A percentile compares a stretch with the other conserved stretches of the same genome.
These are phyloP conservation scores for Artomyces pyxidatus DNA, from an alignment of 768 basidiomycete genomes.

Conservation along the genomic window DNA sequence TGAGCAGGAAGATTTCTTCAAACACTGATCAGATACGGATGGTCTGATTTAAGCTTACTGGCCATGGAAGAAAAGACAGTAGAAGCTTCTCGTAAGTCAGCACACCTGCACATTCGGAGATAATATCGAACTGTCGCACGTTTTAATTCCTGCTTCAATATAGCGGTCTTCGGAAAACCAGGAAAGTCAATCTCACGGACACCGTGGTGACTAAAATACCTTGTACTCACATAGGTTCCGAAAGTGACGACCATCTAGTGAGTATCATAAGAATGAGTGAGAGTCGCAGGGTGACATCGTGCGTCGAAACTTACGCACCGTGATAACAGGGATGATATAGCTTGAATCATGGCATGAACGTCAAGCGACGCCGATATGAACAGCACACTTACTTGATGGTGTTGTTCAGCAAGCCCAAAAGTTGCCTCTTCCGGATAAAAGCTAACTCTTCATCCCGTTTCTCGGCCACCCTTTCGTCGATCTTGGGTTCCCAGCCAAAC, in stretches of 20 bases:
- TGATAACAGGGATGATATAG: conserved; percentile 31
- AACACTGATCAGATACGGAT: no score
- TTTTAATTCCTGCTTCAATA: background rate
- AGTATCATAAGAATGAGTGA: no score
- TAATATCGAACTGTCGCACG: no score
- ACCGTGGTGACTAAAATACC: no score
- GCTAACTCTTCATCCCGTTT: conserved; percentile 34
- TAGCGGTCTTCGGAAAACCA: conserved; percentile 24
- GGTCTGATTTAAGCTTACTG: no score
- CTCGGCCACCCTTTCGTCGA: conserved; percentile 21
- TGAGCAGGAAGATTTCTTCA: conserved; percentile 5
- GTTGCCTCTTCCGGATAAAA: conserved; percentile 26
- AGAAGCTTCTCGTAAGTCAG: conserved; percentile 12
- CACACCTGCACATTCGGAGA: no score
- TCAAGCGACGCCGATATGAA: background rate
- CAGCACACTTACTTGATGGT: conserved; percentile 22
- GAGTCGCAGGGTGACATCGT: no score
- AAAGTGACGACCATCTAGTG: conserved; percentile 11
- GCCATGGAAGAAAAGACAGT: conserved; percentile 25
- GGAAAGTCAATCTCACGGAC: no score
- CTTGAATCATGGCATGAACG: no score
- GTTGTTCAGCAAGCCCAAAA: conserved; percentile 26
- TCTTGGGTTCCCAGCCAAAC: conserved; percentile 55
- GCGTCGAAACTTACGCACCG: conserved; percentile 6
- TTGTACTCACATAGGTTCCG: background rate